Evolutionary conservation across 192 early-diverging fungal genomes (phyloP).

Genomic region (Allomyces macrogynus): DNA sequence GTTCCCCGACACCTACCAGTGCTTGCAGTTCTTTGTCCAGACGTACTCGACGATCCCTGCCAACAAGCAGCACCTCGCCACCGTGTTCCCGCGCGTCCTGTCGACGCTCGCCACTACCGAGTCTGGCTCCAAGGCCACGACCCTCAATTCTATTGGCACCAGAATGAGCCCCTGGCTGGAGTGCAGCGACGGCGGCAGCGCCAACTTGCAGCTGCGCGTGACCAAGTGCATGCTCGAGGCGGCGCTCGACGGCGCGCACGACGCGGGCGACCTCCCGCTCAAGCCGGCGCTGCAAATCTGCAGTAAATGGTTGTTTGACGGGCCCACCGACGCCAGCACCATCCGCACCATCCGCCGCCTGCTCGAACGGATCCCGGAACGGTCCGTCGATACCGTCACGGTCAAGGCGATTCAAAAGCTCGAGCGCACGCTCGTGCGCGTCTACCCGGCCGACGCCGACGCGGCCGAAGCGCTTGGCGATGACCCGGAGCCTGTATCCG

Average conservation of each 20-base stretch:
- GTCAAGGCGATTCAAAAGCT: background rate
- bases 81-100: background rate
- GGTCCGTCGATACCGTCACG: background rate
- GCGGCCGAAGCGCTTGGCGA: background rate
- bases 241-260: background rate
- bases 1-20: background rate
- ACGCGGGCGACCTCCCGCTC: background rate
- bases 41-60: background rate
- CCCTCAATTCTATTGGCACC: too few species aligned
- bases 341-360: background rate
- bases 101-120: background rate
- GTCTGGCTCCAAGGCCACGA: background rate
- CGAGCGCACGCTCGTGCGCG: slow-evolving; percentile 1
- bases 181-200: background rate
- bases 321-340: background rate
- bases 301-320: background rate
- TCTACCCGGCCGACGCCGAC: slow-evolving; percentile 3
- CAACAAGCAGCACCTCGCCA: background rate
- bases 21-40: background rate
- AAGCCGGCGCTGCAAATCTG: background rate
- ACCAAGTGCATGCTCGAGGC: background rate
- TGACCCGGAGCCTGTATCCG: too few species aligned
- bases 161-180: background rate
- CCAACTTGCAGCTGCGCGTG: background rate
- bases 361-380: background rate